phyloP scores from a whole-genome alignment of 371 early-diverging fungal genomes.

The Zancudomyces culisetae region DNA sequence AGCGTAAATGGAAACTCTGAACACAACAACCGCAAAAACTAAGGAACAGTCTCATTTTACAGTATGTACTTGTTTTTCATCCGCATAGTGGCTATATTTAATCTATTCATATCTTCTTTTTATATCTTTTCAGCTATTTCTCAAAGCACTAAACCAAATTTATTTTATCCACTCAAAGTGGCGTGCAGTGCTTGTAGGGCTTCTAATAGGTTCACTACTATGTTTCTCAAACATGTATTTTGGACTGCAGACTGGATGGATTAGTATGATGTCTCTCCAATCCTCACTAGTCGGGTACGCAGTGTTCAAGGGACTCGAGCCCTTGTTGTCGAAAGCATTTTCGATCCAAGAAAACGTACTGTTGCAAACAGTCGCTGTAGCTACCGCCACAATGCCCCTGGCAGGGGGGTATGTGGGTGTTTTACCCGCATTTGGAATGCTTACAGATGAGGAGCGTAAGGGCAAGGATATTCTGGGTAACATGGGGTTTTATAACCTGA shows the following conservation, averaged over 20 bases:
- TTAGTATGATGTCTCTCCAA: conserved; percentile 73
- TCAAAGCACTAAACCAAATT: no score
- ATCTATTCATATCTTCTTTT: no score
- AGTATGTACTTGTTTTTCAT: no score
- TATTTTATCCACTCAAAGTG: no score
- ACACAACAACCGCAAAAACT: no score
- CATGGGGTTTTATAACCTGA: conserved; percentile 27
- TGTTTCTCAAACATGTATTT: conserved; percentile 75
- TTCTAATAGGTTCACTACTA: conserved; percentile 44
- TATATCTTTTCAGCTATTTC: no score
- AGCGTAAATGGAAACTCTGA: no score
- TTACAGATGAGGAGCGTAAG: conserved; percentile 32
- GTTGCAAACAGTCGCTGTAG: conserved; percentile 60
- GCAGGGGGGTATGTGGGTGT: conserved; percentile 64
- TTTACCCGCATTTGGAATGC: conserved; percentile 47
- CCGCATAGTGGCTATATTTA: no score
- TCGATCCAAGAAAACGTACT: conserved; percentile 63
- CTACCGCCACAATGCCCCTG: conserved; percentile 70
- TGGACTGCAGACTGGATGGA: conserved; percentile 73
- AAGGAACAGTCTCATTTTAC: no score
- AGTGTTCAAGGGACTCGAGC: conserved; percentile 40
- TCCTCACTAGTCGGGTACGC: conserved; percentile 58
- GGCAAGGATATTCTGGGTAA: conserved; percentile 26
- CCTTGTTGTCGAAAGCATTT: conserved; percentile 30
- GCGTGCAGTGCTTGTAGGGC: conserved; percentile 38